Evolutionary conservation across 2,329 filamentous ascomycete genomes (phyloP), one percentile per base, ranked within the genome.

Genomic region (Phaeosphaeriaceae sp.): DNA sequence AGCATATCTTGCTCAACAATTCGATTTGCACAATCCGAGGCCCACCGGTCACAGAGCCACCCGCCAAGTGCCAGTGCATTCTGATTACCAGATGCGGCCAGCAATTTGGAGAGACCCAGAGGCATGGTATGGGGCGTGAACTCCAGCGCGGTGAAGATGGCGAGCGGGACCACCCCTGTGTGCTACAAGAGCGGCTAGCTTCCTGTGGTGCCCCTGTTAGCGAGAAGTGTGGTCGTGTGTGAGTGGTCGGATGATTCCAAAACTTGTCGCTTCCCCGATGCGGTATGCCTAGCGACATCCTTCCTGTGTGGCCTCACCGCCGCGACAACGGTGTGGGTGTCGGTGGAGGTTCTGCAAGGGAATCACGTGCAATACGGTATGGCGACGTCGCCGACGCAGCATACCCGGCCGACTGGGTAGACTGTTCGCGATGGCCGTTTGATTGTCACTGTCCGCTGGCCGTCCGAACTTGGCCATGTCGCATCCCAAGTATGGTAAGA

Each of bases 101-200:
- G 7, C 41, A 19, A 21, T 44, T 7, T 36, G 31, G 6, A 36
- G 6, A 36, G 31, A 36, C 31, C 31, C 31, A 36, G 31, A 36
- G 31, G 31, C 31, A 36, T 36, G 31, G 31, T 36, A 36, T 36
- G 51, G 53, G 25, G 24, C 46, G 60, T 24, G 48, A 56, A 21
- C 52, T 61, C 48, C 60, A 60, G 61, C 67, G 55, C 65, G 68
- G 69, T 71, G 68, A 69, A 63, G 52, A 51, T 64, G 53, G 50
- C 58, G 54, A 53, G 60, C 61, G 51, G 58, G 50, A 58, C 50
- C 57, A 60, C 9, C 52, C 64, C 63, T 58, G 57, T 58, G 50
- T 54, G 25, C 58, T 44, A 60, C 49, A 19, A 10, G 59, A 59
- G 15, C 10, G 60, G 66, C 52, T 70, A 66, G 62, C 54, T 48